Percentiles rank a stretch among this genome's conserved stretches.
Conservation (phyloP, 192 early-diverging fungal species). For the Umbelopsis vinacea region DNA sequence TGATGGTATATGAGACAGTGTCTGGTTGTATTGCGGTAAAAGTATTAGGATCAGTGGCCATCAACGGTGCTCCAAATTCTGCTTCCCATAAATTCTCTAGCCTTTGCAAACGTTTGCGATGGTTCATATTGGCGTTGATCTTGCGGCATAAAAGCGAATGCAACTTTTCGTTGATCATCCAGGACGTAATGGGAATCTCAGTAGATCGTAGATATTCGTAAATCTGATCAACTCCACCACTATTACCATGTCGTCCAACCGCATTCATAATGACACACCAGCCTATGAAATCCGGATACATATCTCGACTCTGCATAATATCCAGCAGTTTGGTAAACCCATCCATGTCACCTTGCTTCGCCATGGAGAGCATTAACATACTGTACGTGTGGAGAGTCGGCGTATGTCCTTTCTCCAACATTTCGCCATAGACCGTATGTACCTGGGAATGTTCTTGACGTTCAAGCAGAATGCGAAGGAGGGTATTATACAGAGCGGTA, state of each 20-base stretch:
- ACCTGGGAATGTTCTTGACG: constrained; percentile 7
- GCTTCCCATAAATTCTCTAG: neutral
- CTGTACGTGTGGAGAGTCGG: neutral
- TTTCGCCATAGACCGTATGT: neutral
- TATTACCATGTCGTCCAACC: neutral
- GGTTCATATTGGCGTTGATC: no score
- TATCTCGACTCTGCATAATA: constrained; percentile 7
- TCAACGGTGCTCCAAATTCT: neutral
- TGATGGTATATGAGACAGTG: constrained; percentile 1
- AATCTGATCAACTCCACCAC: neutral
- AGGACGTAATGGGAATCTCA: neutral
- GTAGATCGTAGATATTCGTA: neutral
- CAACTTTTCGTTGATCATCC: neutral
- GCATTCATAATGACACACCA: constrained; percentile 11
- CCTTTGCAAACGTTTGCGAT: neutral
- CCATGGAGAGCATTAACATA: constrained; percentile 15
- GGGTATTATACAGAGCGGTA: constrained; percentile 1
- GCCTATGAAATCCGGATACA: constrained; percentile 11
- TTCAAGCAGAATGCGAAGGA: neutral
- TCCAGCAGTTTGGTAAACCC: constrained; percentile 9
- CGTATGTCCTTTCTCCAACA: neutral
- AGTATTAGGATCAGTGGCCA: no score
- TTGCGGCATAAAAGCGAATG: neutral
- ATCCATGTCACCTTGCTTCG: constrained; percentile 7
- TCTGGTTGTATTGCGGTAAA: neutral